Base-by-base conservation (phyloP, 208 protist species). In the Angomonas ambiguus region DNA sequence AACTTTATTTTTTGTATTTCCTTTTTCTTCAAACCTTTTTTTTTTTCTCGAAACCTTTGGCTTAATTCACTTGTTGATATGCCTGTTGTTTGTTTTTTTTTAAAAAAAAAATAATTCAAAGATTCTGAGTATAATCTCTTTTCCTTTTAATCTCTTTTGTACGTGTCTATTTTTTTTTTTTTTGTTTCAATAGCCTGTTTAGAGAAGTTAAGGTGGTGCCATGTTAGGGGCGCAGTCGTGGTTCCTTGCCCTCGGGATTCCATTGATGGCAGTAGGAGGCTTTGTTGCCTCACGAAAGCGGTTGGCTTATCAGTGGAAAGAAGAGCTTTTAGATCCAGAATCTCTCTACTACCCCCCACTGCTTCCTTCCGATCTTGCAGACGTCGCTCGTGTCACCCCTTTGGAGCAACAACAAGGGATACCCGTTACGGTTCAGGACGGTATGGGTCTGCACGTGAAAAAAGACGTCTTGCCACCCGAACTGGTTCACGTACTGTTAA, bases 271-370 rank as follows among this genome's bases (percentile, higher is more conserved):
- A 24, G 25, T 89, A 16, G 83, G 77, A 10, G 80, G 74, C 18
- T 94, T 91, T 55, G 65, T 94, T 57, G 88, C 85, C 18, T 86
- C 88, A 0, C 80, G 88, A 27, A 94, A 91, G 62, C 88, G 88
- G 25, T 65, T 94, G 6, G 83, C 85, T 8, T 89, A 85, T 60
- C 85, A 94, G 62, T 94, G 88, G 88, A 69, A 77, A 8, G 88
- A 94, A 72, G 85, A 94, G 65, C 74, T 94, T 33, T 90, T 92
- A 83, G 88, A 92, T 64, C 64, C 72, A 1, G 76, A 87, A 1
- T 66, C 72, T 20, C 62, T 31, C 0, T 49, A 67, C n/a, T 94
- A 92, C 69, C 84, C 83, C 1, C 51, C 75, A 16, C 32, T 89
- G 1, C 84, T 85, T 20, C 83, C 83, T 16, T 69, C 69, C 1